A percentile compares a stretch with the other conserved stretches of the same genome.
phyloP scores from a whole-genome alignment of 352 stramenopile species.

The Globisporangium alternatum region DNA sequence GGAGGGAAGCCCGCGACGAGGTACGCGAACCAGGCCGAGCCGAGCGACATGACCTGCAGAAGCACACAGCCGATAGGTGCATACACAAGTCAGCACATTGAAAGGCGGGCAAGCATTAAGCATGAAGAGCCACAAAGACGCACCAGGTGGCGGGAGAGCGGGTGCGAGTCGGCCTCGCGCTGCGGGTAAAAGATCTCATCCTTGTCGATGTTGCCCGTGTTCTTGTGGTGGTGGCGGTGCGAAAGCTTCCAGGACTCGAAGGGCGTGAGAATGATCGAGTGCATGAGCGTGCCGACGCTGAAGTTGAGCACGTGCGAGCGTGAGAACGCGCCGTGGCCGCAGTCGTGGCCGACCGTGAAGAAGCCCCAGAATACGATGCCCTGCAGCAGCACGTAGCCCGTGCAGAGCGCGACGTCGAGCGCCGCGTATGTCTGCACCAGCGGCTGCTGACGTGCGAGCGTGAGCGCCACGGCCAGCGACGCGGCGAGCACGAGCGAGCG shows the following conservation, averaged over 20 bases:
- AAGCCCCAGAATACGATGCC: slow-evolving; percentile 83
- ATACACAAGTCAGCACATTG: not conserved
- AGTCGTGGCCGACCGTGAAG: slow-evolving; percentile 82
- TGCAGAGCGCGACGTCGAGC: slow-evolving; percentile 47
- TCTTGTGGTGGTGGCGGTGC: slow-evolving; percentile 85
- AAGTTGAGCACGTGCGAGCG: slow-evolving; percentile 80
- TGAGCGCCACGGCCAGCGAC: slow-evolving; percentile 39
- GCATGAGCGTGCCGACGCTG: slow-evolving; percentile 64
- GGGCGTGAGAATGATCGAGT: slow-evolving; percentile 79
- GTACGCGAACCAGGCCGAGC: slow-evolving; percentile 71
- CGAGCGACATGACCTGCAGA: slow-evolving; percentile 29
- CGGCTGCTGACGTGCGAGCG: slow-evolving; percentile 36
- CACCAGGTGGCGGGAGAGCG: slow-evolving; percentile 48
- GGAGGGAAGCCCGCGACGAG: slow-evolving; percentile 70
- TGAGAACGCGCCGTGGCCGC: slow-evolving; percentile 77
- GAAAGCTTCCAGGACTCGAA: slow-evolving; percentile 82
- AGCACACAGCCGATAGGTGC: not conserved
- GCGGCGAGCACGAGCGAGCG: slow-evolving; percentile 50
- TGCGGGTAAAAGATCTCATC: slow-evolving; percentile 85
- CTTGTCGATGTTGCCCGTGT: slow-evolving; percentile 84
- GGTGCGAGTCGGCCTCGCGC: slow-evolving; percentile 50
- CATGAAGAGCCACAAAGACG: not conserved
- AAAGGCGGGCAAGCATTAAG: not conserved
- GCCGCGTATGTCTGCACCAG: slow-evolving; percentile 30
- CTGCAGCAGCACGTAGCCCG: slow-evolving; percentile 64